Base-by-base conservation (phyloP, 1,284 basidiomycete genomes). In the Xerocomus nothofagi region DNA sequence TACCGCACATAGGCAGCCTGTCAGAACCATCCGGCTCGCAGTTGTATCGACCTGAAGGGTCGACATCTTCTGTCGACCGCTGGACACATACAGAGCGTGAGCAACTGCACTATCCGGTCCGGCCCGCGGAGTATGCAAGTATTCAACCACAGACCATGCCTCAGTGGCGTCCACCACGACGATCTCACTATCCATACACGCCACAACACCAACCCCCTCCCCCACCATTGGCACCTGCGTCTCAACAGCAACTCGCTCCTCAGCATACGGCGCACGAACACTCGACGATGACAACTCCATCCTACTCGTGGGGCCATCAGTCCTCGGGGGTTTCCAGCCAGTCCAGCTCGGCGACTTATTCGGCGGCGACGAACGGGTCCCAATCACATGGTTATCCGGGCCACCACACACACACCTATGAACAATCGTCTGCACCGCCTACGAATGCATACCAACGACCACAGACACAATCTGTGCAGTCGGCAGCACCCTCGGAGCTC, bases 401-500 rank as follows among this genome's bases (percentile, higher is more conserved):
- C 26, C 53, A 56, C n/a, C 47, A 61, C 38, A 12, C 55, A 23
- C 57, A 59, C 5, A 29, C 53, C 8, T 58, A 64, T 44, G 53
- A 52, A 15, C 36, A 43, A 3, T 21, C 56, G 32, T 32, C 58
- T 34, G 27, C 24, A 1, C 31, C 50, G 2, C 30, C 49, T 27
- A 20, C 27, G 31, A 54, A n/a, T 45, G 34, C 37, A 47, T 51
- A 49, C 36, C 53, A 40, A 14, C 47, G 39, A 9, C 23, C 39
- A 6, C 44, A 43, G 6, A 24, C 36, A 3, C 50, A 38, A 6
- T 9, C 44, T 1, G 18, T 44, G 4, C 49, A 41, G 1, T 33
- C 62, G 41, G n/a, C 59, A 2, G 49, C 62, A 48, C 48, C 74
- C 66, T 38, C 66, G 60, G 75, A 77, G 34, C 63, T 82, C 15